These are phyloP conservation scores for Fusarium sp. DNA, from an alignment of 2,329 filamentous ascomycete species.

Conservation along the genomic window DNA sequence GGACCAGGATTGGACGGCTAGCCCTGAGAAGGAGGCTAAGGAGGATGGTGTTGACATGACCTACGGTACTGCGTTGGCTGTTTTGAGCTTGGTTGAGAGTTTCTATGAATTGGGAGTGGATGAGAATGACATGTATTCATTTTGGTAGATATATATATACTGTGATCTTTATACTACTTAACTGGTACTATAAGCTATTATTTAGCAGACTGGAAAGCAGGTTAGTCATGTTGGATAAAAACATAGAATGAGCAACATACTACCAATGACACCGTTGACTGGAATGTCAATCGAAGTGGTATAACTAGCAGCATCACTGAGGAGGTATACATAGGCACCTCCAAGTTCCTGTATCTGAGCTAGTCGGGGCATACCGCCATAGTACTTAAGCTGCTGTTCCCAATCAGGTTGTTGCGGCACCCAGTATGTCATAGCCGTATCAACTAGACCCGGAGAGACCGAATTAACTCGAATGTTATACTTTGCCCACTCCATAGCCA, in stretches of 20 bases:
- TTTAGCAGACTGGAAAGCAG: not conserved
- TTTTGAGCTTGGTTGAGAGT: not conserved
- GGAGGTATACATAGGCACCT: not conserved
- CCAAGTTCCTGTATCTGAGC: not conserved
- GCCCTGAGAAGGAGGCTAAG: not conserved
- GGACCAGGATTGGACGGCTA: rapidly evolving
- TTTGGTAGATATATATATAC: not conserved
- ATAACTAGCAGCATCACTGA: not conserved
- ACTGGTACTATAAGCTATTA: rapidly evolving
- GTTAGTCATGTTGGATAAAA: rapidly evolving
- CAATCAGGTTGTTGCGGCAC: not conserved
- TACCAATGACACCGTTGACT: not conserved
- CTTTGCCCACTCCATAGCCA: not conserved
- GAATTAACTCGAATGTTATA: not conserved
- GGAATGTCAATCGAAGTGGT: not conserved
- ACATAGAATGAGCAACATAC: rapidly evolving
- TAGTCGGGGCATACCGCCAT: not conserved
- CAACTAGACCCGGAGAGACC: not conserved
- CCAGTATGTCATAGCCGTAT: not conserved
- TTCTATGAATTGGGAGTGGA: not conserved
- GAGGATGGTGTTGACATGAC: not conserved
- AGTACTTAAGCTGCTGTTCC: not conserved
- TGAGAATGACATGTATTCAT: rapidly evolving
- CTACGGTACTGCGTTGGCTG: not conserved
- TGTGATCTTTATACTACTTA: no score